Base-by-base conservation (phyloP, 2,329 filamentous ascomycete species). In the Xylaria digitata region DNA sequence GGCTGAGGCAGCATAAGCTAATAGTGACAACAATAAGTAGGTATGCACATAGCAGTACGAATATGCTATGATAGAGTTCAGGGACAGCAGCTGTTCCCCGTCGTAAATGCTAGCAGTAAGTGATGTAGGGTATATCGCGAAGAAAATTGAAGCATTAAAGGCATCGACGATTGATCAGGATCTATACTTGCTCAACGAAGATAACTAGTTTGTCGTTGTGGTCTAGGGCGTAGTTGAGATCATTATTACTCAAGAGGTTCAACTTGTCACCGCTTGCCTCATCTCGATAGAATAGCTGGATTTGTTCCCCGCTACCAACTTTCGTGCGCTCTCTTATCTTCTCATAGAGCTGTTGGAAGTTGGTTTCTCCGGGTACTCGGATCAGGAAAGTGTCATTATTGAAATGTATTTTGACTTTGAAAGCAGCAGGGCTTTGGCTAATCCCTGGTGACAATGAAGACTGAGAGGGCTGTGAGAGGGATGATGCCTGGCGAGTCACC, bases 351-450 rank as follows among this genome's bases (percentile, higher is more conserved):
- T 93, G 91, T 60, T 87, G 84, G 78, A 90, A 96, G 61, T 86
- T 86, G 74, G 96, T 93, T 61, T 96, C 92, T 1, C 87, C 86
- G 0, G 95, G 91, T 62, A 98, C 93, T 40, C 94, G 90, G 74
- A 99, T 94, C 50, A 96, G 92, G 72, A 97, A 95, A 63, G 96
- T 88, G 72, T 97, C 95, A 67, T 94, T 91, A 71, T 95, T 92
- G 82, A 93, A 97, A 82, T 92, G 96, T 61, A 97, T 91, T 82
- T 98, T 98, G 78, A 98, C 92, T 80, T 97, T 98, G 83, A 97
- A 90, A 3, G 88, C 86, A 7, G 85, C 81, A 6, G 81, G 76
- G 40, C 79, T 77, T 61, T 83, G 80, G 67, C 80, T 81, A 58
- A 84, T 77, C 19, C 80, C 83, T 0, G 83, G 83, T 9, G 84